Conservation (phyloP, 352 stramenopile species). For the Phytophthora citricola region DNA sequence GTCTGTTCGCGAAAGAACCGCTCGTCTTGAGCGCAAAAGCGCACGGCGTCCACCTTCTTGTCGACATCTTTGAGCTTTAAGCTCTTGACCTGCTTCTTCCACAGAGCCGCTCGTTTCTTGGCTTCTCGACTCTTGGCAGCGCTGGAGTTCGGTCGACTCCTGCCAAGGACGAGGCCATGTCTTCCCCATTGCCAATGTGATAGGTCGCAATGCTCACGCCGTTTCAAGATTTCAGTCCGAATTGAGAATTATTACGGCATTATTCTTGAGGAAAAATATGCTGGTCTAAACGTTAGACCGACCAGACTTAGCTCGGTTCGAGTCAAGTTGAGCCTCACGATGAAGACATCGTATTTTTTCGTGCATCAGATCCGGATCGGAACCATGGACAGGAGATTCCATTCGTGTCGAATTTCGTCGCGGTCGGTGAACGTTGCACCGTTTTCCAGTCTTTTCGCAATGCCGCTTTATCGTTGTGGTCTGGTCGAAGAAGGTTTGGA, state of each 20-base stretch:
- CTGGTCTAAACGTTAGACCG: neutral
- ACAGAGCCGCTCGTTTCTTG: constrained; percentile 47
- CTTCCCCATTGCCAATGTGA: constrained; percentile 31
- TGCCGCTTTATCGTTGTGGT: no score
- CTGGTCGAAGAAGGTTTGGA: no score
- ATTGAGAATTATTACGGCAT: no score
- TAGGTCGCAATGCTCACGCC: constrained; percentile 15
- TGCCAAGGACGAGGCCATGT: neutral
- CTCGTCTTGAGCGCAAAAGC: constrained; percentile 59
- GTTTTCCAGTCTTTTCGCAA: no score
- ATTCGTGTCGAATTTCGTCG: neutral
- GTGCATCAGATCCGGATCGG: constrained; percentile 7
- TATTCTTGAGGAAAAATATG: neutral
- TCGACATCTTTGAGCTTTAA: constrained; percentile 71
- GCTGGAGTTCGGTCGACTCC: constrained; percentile 26
- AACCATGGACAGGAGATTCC: constrained; percentile 3
- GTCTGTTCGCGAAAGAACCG: constrained; percentile 62
- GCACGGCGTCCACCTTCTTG: constrained; percentile 69
- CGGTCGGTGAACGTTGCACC: neutral
- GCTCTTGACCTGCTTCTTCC: constrained; percentile 68
- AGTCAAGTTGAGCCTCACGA: neutral
- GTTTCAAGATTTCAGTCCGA: constrained; percentile 18
- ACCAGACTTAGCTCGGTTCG: neutral
- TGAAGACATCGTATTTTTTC: constrained; percentile 6
- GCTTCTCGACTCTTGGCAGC: constrained; percentile 25